Base-by-base conservation (phyloP, 306 rosid species). In the Gillenia trifoliata region DNA sequence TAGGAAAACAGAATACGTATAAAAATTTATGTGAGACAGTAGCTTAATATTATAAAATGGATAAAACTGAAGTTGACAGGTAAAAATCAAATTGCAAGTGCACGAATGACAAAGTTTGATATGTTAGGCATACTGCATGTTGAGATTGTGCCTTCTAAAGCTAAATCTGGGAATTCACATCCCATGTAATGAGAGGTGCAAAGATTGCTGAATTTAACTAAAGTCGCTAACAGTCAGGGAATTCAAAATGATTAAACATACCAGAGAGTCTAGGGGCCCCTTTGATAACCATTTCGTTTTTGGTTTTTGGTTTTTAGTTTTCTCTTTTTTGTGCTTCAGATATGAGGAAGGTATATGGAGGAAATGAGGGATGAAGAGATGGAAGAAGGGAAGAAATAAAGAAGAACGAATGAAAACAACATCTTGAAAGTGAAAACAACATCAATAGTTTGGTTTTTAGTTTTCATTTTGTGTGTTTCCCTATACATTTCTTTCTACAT, bases 91-190 rank as follows among this genome's bases (percentile, higher is more conserved):
- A 66, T 25, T 20, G 54, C 25, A 36, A 0, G 52, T n/a, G 19
- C 71, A 38, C 9, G 43, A 22, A 73, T 30, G 38, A 33, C 25
- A 13, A 57, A 34, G 55, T 23, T 47, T 70, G 60, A 55, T 7
- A 55, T n/a, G 60, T 29, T 5, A 29, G 33, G 66, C 49, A 52
- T 34, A 64, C 49, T 75, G 25, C 54, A 33, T 49, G 41, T 49
- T 80, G 61, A 68, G 33, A 72, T 77, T 64, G 56, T 49, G 52
- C 20, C 49, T 66, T 55, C 55, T 64, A 52, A 71, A 77, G 19
- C 73, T 25, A 20, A 40, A 56, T 52, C 40, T 11, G 6, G 67
- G 23, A 40, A 72, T 60, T 20, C 10, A 28, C n/a, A 22, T 71
- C 20, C 52, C 68, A 22, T 30, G 38, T 47, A 23, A 74, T 11